Conservation (phyloP, 768 basidiomycete genomes). For the Filobasidium wieringae region DNA sequence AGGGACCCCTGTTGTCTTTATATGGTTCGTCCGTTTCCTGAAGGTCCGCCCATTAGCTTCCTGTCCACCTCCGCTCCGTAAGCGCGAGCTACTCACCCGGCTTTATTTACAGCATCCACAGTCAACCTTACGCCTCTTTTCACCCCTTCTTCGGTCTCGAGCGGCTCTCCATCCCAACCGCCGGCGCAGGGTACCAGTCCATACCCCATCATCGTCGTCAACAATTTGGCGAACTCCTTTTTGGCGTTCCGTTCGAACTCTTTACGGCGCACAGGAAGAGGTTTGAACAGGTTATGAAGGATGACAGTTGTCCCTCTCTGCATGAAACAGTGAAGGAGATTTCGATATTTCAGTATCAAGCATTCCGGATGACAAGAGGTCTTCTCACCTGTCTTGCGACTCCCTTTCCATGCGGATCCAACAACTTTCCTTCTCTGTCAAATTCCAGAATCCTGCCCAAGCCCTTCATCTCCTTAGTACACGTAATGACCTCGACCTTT, state of each 20-base stretch:
- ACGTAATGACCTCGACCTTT: slow-evolving; percentile 57
- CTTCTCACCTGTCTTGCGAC: slow-evolving; percentile 55
- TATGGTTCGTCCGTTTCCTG: slow-evolving; percentile 47
- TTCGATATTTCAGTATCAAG: not conserved
- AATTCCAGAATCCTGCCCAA: slow-evolving; percentile 70
- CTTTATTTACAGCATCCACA: slow-evolving; percentile 55
- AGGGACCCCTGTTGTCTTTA: slow-evolving; percentile 59
- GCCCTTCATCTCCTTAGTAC: slow-evolving; percentile 58
- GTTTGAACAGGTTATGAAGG: slow-evolving; percentile 59
- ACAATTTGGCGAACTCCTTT: slow-evolving; percentile 74
- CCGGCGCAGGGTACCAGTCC: slow-evolving; percentile 59
- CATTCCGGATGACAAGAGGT: not conserved
- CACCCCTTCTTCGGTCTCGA: slow-evolving; percentile 23
- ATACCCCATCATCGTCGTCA: slow-evolving; percentile 74
- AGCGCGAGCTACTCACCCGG: slow-evolving; percentile 47
- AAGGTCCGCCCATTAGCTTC: not conserved
- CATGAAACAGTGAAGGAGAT: not conserved
- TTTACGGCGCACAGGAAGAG: slow-evolving; percentile 80
- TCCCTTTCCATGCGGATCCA: slow-evolving; percentile 44
- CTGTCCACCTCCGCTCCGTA: not conserved
- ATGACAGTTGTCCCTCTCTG: slow-evolving; percentile 79
- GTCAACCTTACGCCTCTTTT: slow-evolving; percentile 57
- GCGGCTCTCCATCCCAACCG: slow-evolving; percentile 4
- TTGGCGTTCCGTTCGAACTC: slow-evolving; percentile 81
- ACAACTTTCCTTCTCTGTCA: slow-evolving; percentile 53